Conservation (phyloP, 2,329 filamentous ascomycete species). For the Fusarium oligoseptatum region DNA sequence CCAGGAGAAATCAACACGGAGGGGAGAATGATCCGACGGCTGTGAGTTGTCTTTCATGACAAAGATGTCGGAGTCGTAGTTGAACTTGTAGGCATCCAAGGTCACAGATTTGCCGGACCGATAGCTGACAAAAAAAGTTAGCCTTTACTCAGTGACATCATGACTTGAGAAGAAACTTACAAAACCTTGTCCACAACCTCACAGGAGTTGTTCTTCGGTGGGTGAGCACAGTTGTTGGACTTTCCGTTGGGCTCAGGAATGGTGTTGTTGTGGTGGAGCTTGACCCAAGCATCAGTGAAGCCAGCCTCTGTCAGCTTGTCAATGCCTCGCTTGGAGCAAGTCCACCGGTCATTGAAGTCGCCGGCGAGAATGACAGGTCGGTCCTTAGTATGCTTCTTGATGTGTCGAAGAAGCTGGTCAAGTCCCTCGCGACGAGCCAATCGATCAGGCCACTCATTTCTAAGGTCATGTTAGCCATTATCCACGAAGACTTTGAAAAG, state of each 20-base stretch:
- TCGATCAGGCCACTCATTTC: not conserved
- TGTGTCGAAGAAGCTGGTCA: not conserved
- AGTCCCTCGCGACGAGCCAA: not conserved
- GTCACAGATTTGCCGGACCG: not conserved
- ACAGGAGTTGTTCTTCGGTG: not conserved
- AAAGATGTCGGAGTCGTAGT: not conserved
- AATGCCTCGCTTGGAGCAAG: not conserved
- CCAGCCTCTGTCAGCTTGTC: not conserved
- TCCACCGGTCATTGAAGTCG: not conserved
- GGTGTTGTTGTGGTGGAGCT: not conserved
- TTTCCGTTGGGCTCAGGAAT: not conserved
- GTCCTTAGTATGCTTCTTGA: not conserved
- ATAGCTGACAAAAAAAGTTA: not conserved
- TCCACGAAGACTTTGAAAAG: accelerated
- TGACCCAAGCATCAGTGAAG: not conserved
- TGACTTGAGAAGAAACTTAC: not conserved
- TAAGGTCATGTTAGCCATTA: not conserved
- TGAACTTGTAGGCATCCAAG: not conserved
- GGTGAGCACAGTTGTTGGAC: not conserved
- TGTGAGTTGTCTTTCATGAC: not conserved
- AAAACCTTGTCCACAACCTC: constrained; percentile 1
- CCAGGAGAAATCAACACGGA: not conserved
- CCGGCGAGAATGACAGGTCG: not conserved
- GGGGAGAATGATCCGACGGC: not conserved
- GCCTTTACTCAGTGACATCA: not conserved